Percentiles rank a stretch among this genome's conserved stretches.
phyloP scores from a whole-genome alignment of 2,329 filamentous ascomycete genomes.

The Neobulgaria alba region DNA sequence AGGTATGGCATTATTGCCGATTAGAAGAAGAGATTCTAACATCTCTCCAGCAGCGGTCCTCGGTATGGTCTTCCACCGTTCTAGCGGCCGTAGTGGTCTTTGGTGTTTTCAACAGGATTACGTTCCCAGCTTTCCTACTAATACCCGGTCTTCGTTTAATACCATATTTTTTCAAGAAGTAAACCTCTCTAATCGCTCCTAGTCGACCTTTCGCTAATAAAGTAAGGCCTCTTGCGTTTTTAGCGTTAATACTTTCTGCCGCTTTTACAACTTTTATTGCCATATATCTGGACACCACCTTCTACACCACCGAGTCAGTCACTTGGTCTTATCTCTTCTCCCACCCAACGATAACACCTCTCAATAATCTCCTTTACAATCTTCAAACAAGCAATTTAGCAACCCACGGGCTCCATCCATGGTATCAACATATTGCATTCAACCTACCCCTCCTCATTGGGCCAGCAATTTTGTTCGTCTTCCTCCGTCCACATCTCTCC shows the following conservation, averaged over 20 bases:
- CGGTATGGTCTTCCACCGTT: conserved; percentile 65
- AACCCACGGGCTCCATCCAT: conserved; percentile 67
- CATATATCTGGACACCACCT: conserved; percentile 74
- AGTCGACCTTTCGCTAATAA: conserved; percentile 7
- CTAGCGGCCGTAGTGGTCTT: conserved; percentile 76
- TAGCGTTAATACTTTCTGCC: conserved; percentile 56
- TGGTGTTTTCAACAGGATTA: conserved; percentile 93
- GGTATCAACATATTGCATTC: conserved; percentile 65
- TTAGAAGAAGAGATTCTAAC: conserved; percentile 10
- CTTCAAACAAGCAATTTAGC: conserved; percentile 61
- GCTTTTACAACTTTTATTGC: conserved; percentile 62
- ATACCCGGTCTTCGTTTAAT: conserved; percentile 77
- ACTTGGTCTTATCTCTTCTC: conserved; percentile 55
- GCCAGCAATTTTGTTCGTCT: conserved; percentile 55
- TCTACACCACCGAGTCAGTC: conserved; percentile 60
- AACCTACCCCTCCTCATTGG: conserved; percentile 67
- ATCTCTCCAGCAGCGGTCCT: conserved; percentile 55
- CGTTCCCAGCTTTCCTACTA: conserved; percentile 86
- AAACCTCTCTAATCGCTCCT: conserved; percentile 32
- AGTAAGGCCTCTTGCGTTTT: conserved; percentile 48
- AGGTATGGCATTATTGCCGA: conserved; percentile 44
- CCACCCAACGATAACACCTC: conserved; percentile 62
- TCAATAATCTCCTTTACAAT: conserved; percentile 75
- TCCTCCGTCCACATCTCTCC: conserved; percentile 48
- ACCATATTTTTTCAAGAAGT: conserved; percentile 79